Conservation (phyloP, 139 green algal genomes). For the Micromonas commoda region DNA sequence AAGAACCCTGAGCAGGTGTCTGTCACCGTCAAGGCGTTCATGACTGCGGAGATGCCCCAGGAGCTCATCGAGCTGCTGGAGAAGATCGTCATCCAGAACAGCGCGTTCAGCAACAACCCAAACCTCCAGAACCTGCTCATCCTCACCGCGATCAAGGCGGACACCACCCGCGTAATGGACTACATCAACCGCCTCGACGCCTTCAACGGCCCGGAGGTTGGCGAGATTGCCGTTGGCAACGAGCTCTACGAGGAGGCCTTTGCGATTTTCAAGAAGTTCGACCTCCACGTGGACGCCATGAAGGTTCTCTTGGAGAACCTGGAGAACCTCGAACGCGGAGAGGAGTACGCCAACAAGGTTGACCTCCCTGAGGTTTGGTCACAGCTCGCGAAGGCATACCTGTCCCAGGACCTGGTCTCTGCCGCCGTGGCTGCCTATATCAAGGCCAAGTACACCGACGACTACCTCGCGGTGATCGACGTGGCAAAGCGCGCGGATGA, state of each 20-base stretch:
- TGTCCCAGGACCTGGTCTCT: constrained; percentile 54
- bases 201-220: constrained; percentile 81
- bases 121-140: constrained; percentile 98
- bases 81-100: constrained; percentile 99
- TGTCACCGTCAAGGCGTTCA: constrained; percentile 97
- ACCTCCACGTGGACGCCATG: constrained; percentile 63
- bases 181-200: constrained; percentile 97
- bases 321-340: constrained; percentile 70
- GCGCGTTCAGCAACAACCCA: constrained; percentile 92
- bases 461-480: constrained; percentile 67
- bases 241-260: constrained; percentile 92
- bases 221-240: constrained; percentile 48
- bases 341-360: constrained; percentile 69
- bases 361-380: constrained; percentile 66
- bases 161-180: constrained; percentile 78
- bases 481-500: constrained; percentile 31
- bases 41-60: constrained; percentile 85
- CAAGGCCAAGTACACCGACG: constrained; percentile 61
- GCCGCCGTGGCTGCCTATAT: constrained; percentile 89
- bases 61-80: constrained; percentile 99
- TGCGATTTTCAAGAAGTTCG: constrained; percentile 98
- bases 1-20: constrained; percentile 96
- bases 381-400: constrained; percentile 86
- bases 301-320: constrained; percentile 89
- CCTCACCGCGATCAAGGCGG: constrained; percentile 93